Base-by-base conservation (phyloP, 164 flowering plant species). In the Liquidambar formosana region DNA sequence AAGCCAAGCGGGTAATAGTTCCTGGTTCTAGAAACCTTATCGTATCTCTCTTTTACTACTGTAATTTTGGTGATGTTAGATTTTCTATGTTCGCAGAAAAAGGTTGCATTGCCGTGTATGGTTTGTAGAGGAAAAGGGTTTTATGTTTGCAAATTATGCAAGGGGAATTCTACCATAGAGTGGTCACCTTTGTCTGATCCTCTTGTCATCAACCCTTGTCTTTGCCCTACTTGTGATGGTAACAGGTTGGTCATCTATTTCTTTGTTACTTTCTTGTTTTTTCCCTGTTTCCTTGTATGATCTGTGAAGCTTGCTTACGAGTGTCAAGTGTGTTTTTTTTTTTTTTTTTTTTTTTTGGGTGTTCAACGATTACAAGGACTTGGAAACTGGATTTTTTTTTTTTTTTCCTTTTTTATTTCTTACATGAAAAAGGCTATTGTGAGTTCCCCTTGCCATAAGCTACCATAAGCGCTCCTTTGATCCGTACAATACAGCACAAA, bases 201-300 rank as follows among this genome's bases (percentile, higher is more conserved):
- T 21, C 19, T 88, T 8, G 74, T 65, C 61, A 86, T 88, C 53
- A 90, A 88, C 67, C 91, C 93, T 33, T 88, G 91, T 69, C 69
- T 88, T 61, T 88, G 96, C 78, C 91, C 93, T 46, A 90, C 96
- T 33, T 88, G 96, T 63, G 89, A 90, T 59, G 93, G 96, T 48
- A 78, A 85, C 81, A 81, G 85, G 91, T 85, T 41, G 58, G 81
- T 60, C 10, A 19, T 64, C 13, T 47, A 54, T 10, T 26, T 49
- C 26, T 58, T 25, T 15, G 15, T 62, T 6, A 15, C 28, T 18
- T 3, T 57, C 16, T 43, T 48, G 13, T 13, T 10, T 27, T 59
- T 48, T n/a, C n/a, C n/a, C 38, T 1, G 8, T 47, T 47, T n/a
- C n/a, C 4, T 33, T 2, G 41, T 6, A 12, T 4, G 33, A 12